Evolutionary conservation across 2,329 filamentous ascomycete species (phyloP), one percentile per base, ranked within the genome.

Genomic region (Colletotrichum australisinense): DNA sequence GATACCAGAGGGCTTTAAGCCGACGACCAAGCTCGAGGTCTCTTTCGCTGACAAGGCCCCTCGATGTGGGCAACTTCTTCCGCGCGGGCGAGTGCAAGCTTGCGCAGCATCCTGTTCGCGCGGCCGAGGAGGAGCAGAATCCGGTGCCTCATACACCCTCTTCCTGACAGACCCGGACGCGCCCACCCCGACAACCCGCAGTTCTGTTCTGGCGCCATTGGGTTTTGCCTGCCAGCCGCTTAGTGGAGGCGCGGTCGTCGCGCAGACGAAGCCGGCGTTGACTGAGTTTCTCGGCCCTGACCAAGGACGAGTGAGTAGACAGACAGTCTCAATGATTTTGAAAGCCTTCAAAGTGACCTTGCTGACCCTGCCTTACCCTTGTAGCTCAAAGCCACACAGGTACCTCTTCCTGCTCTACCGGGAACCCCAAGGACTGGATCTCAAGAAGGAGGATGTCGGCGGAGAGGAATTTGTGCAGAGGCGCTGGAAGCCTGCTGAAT

Each of bases 131-230:
- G 5, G 77, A n/a, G 77, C 77, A 2, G 72, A 77, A 0, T 73
- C 77, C 9, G 78, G 77, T 32, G 76, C 80, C 0, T 81, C 80
- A 1, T 89, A 87, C 78, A 83, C 84, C 46, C 80, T 89, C 63
- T 79, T 89, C 74, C 81, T 90, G 53, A 81, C 88, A 26, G 88
- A 89, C 68, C 87, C 88, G 0, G 88, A 89, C 72, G 88, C 88
- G 24, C 88, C 88, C 0, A 89, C 87, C 0, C 88, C 88, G 0
- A 87, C 46, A 86, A 89, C 63, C 87, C 86, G 6, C 88, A 87
- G 76, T 89, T 88, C 76, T 87, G 0, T 89, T 87, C 76, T 89
- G 87, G 87, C 81, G 88, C 24, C 88, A 90, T 76, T 89, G 86
- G 86, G 82, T 90, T 30, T 78, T 88, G 0, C 78, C 82, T 4